Evolutionary conservation across 345 rosid species (phyloP).

Genomic region (Citropsis articulata): DNA sequence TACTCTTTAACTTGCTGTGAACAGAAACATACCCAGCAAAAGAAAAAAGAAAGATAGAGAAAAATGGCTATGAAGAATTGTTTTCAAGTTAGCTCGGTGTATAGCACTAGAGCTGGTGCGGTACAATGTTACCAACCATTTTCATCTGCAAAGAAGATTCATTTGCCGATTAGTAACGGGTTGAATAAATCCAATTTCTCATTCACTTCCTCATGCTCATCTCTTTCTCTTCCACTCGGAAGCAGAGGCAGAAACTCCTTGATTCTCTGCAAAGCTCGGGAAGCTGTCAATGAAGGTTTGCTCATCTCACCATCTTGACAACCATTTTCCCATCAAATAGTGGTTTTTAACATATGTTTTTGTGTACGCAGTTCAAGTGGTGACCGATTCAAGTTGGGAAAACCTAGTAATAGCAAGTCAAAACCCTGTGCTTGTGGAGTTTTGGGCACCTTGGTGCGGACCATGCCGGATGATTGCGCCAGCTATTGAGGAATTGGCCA

Average conservation of each 20-base stretch:
- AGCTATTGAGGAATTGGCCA: constrained; percentile 55
- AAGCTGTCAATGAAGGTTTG: constrained; percentile 56
- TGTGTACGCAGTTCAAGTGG: constrained; percentile 44
- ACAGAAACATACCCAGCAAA: not conserved
- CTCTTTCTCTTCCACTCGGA: constrained; percentile 15
- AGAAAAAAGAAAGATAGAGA: not conserved
- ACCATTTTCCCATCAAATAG: not conserved
- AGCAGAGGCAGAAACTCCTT: constrained; percentile 26
- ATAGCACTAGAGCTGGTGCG: constrained; percentile 27
- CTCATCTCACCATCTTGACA: not conserved
- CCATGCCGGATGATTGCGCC: constrained; percentile 80
- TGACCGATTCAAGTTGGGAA: constrained; percentile 58
- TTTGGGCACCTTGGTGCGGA: constrained; percentile 89
- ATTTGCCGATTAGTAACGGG: constrained; percentile 26
- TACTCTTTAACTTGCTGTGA: not conserved
- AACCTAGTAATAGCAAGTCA: constrained; percentile 32
- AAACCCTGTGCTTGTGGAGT: constrained; percentile 65
- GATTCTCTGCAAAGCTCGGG: constrained; percentile 57
- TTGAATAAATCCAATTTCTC: constrained; percentile 24
- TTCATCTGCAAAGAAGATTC: constrained; percentile 31
- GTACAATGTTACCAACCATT: constrained; percentile 33
- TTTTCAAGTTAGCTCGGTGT: constrained; percentile 39
- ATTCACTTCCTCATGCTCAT: constrained; percentile 22
- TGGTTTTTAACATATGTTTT: not conserved
- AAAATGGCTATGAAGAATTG: constrained; percentile 47